Base-by-base conservation (phyloP, 805 yeast species). In the Saturnispora hagleri region DNA sequence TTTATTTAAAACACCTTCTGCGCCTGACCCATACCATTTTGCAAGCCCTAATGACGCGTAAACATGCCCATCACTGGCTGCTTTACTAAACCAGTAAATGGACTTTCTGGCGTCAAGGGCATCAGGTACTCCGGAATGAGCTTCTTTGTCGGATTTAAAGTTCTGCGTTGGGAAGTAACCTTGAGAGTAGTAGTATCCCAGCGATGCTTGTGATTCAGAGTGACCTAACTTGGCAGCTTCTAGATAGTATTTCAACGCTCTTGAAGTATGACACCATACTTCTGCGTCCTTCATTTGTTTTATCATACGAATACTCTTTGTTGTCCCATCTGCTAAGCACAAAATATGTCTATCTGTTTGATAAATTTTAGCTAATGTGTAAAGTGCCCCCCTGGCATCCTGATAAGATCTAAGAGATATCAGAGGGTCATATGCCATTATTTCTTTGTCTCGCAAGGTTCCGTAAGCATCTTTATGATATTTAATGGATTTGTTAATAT, bases 11-110 rank as follows among this genome's bases (percentile, higher is more conserved):
- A 79, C 68, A n/a, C 58, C 58, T 4, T 52, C 50, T 0, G 80
- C 80, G 2, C 95, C 95, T 0, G 89, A 81, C 12, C 85, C 72
- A 58, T 82, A 80, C 90, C 91, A 85, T 46, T 89, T 89, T 53
- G 85, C 78, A 35, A 86, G 67, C 0, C 87, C 88, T 62, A 86
- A 71, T 62, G 85, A 84, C 3, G 87, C 82, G 60, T 82, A 78
- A 0, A 83, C 73, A 58, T 84, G 82, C 15, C 83, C 84, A 53
- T 75, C 71, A 43, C 72, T 75, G 46, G 89, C 88, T 3, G 87
- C 83, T 50, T 79, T 72, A 9, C 82, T 71, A 64, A 85, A 86
- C 90, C 91, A 86, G 13, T 84, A 84, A 47, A 86, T 74, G 8
- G 86, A 78, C 55, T 77, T 74, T 50, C 73, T 70, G 5, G 86